Conservation (phyloP, 352 stramenopile species). For the Blastocystis hominis region DNA sequence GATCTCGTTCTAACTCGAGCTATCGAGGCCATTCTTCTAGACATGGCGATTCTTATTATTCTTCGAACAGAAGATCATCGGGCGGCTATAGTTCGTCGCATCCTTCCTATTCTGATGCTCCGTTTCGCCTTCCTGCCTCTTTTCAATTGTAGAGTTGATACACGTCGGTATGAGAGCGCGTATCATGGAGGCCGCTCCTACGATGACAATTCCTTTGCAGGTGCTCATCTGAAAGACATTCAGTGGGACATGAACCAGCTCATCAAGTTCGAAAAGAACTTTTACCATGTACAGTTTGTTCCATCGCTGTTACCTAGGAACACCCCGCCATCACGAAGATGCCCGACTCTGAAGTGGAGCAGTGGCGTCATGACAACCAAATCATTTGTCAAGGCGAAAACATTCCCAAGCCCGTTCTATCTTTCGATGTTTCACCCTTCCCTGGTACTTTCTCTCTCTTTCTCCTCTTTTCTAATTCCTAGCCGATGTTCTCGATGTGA, state of each 20-base stretch:
- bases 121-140: background rate
- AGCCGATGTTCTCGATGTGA: conserved; percentile 82
- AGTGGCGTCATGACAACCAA: conserved; percentile 80
- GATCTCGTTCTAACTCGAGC: conserved; percentile 11
- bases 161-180: conserved; percentile 38
- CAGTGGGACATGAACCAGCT: conserved; percentile 85
- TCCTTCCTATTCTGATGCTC: background rate
- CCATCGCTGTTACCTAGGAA: conserved; percentile 64
- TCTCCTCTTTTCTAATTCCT: background rate
- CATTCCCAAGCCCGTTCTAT: conserved; percentile 91
- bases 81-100: background rate
- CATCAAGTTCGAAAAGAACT: conserved; percentile 94
- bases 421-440: conserved; percentile 82
- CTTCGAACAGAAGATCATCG: background rate
- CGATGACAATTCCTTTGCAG: background rate
- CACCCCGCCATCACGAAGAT: conserved; percentile 88
- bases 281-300: conserved; percentile 75
- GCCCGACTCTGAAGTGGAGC: conserved; percentile 75
- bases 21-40: background rate
- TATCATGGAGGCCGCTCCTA: background rate
- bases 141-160: conserved; percentile 20
- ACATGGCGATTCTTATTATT: background rate
- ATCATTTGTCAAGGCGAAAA: conserved; percentile 86
- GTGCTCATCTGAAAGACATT: conserved; percentile 68
- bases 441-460: conserved; percentile 64